These are phyloP conservation scores for Amphibolis antarctica DNA, from an alignment of 106 monocot species.

Conservation along the genomic window DNA sequence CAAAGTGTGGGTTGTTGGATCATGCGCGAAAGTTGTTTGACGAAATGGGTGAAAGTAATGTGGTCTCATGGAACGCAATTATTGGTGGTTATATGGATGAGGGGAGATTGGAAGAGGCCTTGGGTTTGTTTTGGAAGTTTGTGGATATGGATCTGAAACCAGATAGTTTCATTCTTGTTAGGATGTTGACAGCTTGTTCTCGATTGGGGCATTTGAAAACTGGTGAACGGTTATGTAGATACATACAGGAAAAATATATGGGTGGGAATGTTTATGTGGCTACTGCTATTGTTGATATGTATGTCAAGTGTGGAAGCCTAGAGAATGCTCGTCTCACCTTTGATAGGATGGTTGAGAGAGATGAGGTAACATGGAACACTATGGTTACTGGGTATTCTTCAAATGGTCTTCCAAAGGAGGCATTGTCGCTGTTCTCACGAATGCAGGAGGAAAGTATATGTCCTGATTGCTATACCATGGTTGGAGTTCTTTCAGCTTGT, in stretches of 20 bases:
- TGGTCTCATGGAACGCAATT: conserved; percentile 53
- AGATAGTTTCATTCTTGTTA: conserved; percentile 50
- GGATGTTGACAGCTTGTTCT: conserved; percentile 43
- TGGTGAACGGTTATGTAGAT: conserved; percentile 36
- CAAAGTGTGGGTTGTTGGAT: conserved; percentile 39
- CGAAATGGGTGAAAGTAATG: conserved; percentile 42
- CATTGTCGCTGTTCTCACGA: conserved; percentile 42
- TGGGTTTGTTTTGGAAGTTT: conserved; percentile 26
- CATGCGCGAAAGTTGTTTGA: conserved; percentile 49
- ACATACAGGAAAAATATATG: conserved; percentile 27
- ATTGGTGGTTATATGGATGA: conserved; percentile 41
- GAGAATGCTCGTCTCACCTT: conserved; percentile 41
- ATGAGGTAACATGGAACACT: conserved; percentile 67
- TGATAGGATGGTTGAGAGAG: conserved; percentile 45
- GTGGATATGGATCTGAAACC: conserved; percentile 35
- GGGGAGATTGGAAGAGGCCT: conserved; percentile 22
- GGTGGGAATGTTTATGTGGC: conserved; percentile 38
- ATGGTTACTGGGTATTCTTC: conserved; percentile 73
- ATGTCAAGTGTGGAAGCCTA: conserved; percentile 63
- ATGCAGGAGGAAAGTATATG: conserved; percentile 36
- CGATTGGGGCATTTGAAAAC: conserved; percentile 28
- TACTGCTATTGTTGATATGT: conserved; percentile 64
- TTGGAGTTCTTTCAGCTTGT: conserved; percentile 66
- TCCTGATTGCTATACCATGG: conserved; percentile 61
- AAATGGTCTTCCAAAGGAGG: conserved; percentile 58